Evolutionary conservation across 2,329 filamentous ascomycete species (phyloP).

Genomic region (Pestalotiopsis sp.): DNA sequence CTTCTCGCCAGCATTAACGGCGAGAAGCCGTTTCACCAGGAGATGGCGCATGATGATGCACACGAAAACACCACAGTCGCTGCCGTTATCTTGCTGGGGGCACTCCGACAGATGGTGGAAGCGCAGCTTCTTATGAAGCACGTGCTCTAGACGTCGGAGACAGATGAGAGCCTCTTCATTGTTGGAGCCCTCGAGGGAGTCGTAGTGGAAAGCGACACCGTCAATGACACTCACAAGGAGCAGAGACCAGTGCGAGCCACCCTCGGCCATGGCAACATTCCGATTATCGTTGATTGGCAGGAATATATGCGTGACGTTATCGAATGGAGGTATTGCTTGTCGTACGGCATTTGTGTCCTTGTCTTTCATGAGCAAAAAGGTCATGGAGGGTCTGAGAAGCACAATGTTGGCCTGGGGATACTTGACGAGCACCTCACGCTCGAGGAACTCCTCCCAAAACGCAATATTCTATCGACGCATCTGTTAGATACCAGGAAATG

Average conservation of each 20-base stretch:
- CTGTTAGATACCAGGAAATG: not conserved
- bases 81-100: slow-evolving; percentile 89
- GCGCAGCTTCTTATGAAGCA: slow-evolving; percentile 68
- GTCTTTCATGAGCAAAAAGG: slow-evolving; percentile 84
- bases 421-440: slow-evolving; percentile 80
- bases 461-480: slow-evolving; percentile 71
- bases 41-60: slow-evolving; percentile 94
- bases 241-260: slow-evolving; percentile 92
- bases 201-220: slow-evolving; percentile 94
- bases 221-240: slow-evolving; percentile 88
- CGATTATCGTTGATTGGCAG: slow-evolving; percentile 90
- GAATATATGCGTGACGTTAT: slow-evolving; percentile 85
- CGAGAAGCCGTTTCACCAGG: slow-evolving; percentile 80
- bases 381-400: slow-evolving; percentile 90
- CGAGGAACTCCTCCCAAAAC: slow-evolving; percentile 97
- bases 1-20: slow-evolving; percentile 79
- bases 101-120: slow-evolving; percentile 85
- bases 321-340: slow-evolving; percentile 80
- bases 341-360: slow-evolving; percentile 57
- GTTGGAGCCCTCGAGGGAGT: slow-evolving; percentile 80
- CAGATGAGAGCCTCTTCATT: slow-evolving; percentile 71
- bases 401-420: slow-evolving; percentile 86
- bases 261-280: slow-evolving; percentile 77
- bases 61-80: slow-evolving; percentile 94
- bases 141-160: slow-evolving; percentile 66